A percentile compares a stretch with the other conserved stretches of the same genome.
phyloP scores from a whole-genome alignment of 495 filamentous ascomycete species.

The Schizothecium vesticola region DNA sequence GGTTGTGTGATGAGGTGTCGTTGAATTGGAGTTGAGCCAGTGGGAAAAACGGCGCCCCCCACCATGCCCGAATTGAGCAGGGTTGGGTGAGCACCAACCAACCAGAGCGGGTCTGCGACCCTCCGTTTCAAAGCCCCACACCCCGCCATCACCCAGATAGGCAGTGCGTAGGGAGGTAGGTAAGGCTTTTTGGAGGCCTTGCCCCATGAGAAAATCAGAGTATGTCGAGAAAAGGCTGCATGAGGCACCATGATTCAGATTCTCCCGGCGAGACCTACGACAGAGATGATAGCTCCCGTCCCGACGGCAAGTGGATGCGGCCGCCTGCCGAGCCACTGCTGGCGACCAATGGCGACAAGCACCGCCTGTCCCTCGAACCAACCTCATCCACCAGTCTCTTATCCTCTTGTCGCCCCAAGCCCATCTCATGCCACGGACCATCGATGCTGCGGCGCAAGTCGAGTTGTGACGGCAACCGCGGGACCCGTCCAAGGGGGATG shows the following conservation, averaged over 20 bases:
- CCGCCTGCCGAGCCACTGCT: not conserved
- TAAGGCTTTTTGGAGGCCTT: not conserved
- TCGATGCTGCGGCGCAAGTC: not conserved
- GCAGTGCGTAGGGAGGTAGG: not conserved
- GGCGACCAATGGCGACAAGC: not conserved
- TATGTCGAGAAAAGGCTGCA: not conserved
- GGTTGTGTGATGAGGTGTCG: not conserved
- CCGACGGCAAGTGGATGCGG: not conserved
- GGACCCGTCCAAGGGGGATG: not conserved
- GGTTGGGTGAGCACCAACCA: not conserved
- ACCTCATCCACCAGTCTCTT: not conserved
- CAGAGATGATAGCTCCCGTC: not conserved
- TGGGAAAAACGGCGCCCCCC: not conserved
- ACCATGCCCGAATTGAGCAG: not conserved
- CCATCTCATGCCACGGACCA: not conserved
- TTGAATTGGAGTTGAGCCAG: not conserved
- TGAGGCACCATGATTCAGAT: not conserved
- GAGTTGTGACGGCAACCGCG: not conserved
- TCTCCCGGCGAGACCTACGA: not conserved
- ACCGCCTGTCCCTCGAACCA: not conserved
- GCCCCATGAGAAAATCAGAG: not conserved
- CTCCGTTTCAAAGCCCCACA: not conserved
- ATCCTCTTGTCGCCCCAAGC: not conserved
- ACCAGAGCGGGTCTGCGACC: not conserved
- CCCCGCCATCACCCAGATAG: not conserved